Evolutionary conservation across 2,329 filamentous ascomycete species (phyloP), one percentile per base, ranked within the genome.

Genomic region (Simplicillium sp.): DNA sequence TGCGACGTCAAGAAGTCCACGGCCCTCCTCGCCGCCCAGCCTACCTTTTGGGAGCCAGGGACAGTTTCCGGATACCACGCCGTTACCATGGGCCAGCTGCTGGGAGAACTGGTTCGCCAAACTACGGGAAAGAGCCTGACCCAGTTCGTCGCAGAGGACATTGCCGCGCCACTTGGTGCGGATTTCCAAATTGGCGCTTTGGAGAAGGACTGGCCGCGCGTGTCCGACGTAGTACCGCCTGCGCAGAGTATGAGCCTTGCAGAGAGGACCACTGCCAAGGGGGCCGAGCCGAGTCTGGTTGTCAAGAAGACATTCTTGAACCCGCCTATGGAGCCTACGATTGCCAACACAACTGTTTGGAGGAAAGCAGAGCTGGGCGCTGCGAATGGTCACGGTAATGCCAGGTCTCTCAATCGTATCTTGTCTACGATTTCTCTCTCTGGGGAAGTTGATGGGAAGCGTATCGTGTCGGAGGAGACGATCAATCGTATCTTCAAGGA

Each of bases 131-230:
- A 64, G 44, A 44, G 58, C 1, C 44, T 73, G 31, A 56, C 52
- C n/a, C 51, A 69, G 28, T 72, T 72, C 44, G 55, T 57, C 29
- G 43, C 45, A 1, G 43, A 51, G 5, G 52, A 51, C 38, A 63
- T 75, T 16, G 55, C 65, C 0, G 49, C 38, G 0, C 68, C 70
- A 0, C 46, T 68, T 3, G 47, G 48, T 0, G 69, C 68, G 2
- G 71, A 73, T 47, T 71, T 71, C 40, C 59, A 64, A 34, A 54
- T 73, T 13, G 68, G 68, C 1, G 54, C 62, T 2, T 37, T 46
- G 1, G 64, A 73, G 37, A 48, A 58, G 7, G 62, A 71, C 44
- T 64, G 57, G 57, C 32, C 44, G 3, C 67, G 69, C 8, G 50
- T 67, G 64, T 0, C 52, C 61, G 7, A 43, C 66, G 3, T 43